These are phyloP conservation scores for Plasmodium ovale DNA, from an alignment of 169 alveolate genomes.

Conservation along the genomic window DNA sequence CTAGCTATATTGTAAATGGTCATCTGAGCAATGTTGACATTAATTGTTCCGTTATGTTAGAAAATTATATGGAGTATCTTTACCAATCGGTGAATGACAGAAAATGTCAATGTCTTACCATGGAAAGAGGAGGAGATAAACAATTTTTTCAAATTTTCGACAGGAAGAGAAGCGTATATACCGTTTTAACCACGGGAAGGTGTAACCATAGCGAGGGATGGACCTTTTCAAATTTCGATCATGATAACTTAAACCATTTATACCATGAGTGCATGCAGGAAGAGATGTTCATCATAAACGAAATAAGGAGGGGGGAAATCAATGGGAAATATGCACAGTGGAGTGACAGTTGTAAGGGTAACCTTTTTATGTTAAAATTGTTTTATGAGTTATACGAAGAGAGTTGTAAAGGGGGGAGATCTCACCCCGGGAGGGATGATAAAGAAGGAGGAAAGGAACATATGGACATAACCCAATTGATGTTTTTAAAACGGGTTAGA, in stretches of 20 bases:
- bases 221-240: background rate
- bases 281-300: background rate
- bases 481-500: background rate
- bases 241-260: background rate
- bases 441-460: background rate
- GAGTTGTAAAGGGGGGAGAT: background rate
- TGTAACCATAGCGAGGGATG: too few relatives aligned
- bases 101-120: background rate
- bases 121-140: background rate
- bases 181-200: too few relatives aligned
- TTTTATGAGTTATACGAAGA: constrained; percentile 3
- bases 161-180: too few relatives aligned
- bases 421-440: background rate
- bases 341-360: background rate
- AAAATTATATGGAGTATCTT: background rate
- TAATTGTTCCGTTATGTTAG: constrained; percentile 5
- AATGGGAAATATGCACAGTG: background rate
- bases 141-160: too few relatives aligned
- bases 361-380: constrained; percentile 4
- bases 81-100: background rate
- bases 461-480: background rate
- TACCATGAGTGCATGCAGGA: constrained; percentile 1
- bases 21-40: background rate
- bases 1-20: background rate
- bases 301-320: background rate